Percentiles rank a stretch among this genome's conserved stretches.
These are phyloP conservation scores for Kickxella alabastrina DNA, from an alignment of 192 early-diverging fungal genomes.

Conservation along the genomic window DNA sequence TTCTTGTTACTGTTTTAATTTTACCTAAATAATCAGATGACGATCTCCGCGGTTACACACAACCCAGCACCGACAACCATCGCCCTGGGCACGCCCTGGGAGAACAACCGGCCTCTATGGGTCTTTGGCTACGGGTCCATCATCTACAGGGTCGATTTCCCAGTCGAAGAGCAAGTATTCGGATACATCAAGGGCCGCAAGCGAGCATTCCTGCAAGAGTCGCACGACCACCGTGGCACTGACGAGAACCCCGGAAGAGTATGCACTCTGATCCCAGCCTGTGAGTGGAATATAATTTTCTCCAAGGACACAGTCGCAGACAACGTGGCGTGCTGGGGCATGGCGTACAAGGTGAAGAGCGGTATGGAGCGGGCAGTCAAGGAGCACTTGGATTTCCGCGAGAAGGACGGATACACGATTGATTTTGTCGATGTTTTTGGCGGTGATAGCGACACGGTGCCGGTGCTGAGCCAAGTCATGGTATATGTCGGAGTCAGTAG, in stretches of 20 bases:
- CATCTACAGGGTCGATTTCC: slow-evolving; percentile 71
- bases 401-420: slow-evolving; percentile 84
- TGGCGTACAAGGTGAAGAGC: slow-evolving; percentile 74
- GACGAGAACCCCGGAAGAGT: slow-evolving; percentile 74
- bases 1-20: background rate
- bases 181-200: slow-evolving; percentile 17
- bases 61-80: slow-evolving; percentile 1
- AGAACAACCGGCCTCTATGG: slow-evolving; percentile 48
- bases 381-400: slow-evolving; percentile 77
- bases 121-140: slow-evolving; percentile 70
- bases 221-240: slow-evolving; percentile 85
- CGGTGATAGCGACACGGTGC: slow-evolving; percentile 15
- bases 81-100: slow-evolving; percentile 23
- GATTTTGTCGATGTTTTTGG: slow-evolving; percentile 61
- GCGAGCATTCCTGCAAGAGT: slow-evolving; percentile 51
- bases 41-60: too few species aligned
- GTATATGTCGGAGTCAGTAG: slow-evolving; percentile 75
- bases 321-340: slow-evolving; percentile 69
- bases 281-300: slow-evolving; percentile 60
- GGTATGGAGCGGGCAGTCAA: slow-evolving; percentile 62
- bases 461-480: slow-evolving; percentile 58
- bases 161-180: slow-evolving; percentile 42
- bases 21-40: too few species aligned
- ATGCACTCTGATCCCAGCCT: slow-evolving; percentile 72
- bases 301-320: background rate